Evolutionary conservation across 2,329 filamentous ascomycete genomes (phyloP).

Genomic region (Pyrenochaeta sp.): DNA sequence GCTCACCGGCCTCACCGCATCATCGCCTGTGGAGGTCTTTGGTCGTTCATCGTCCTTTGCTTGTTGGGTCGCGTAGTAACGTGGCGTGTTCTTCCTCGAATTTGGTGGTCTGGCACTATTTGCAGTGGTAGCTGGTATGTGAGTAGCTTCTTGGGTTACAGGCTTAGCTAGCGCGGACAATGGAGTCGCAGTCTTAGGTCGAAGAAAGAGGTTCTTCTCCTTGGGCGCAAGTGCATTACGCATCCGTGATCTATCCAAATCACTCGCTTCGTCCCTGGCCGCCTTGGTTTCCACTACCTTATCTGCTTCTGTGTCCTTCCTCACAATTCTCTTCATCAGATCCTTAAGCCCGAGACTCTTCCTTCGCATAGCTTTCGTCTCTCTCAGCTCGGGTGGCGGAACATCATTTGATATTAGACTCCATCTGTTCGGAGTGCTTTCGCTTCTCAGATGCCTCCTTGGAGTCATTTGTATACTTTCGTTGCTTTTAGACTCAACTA

Average conservation of each 20-base stretch:
- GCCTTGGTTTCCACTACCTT: neutral
- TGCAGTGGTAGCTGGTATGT: neutral
- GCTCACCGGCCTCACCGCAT: slow-evolving; percentile 20
- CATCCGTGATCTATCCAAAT: slow-evolving; percentile 1
- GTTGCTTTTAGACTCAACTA: slow-evolving; percentile 9
- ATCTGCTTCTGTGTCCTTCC: slow-evolving; percentile 27
- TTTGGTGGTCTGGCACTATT: neutral
- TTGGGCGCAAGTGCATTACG: slow-evolving; percentile 3
- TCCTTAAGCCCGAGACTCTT: slow-evolving; percentile 35
- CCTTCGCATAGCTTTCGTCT: slow-evolving; percentile 16
- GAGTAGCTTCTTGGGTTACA: neutral
- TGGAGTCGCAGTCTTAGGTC: slow-evolving; percentile 7
- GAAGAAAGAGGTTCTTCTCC: slow-evolving; percentile 2
- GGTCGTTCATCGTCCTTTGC: slow-evolving; percentile 12
- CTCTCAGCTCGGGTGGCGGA: slow-evolving; percentile 30
- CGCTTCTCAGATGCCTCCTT: slow-evolving; percentile 17
- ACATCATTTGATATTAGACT: slow-evolving; percentile 31
- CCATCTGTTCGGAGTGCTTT: slow-evolving; percentile 23
- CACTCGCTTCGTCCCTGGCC: neutral
- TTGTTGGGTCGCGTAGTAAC: slow-evolving; percentile 25
- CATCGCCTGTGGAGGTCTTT: slow-evolving; percentile 6
- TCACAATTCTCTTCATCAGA: slow-evolving; percentile 38
- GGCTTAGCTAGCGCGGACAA: neutral
- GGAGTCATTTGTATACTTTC: slow-evolving; percentile 31
- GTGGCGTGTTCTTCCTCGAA: slow-evolving; percentile 2